Evolutionary conservation across 2,329 filamentous ascomycete genomes (phyloP).

Genomic region (Stachybotrys elegans): DNA sequence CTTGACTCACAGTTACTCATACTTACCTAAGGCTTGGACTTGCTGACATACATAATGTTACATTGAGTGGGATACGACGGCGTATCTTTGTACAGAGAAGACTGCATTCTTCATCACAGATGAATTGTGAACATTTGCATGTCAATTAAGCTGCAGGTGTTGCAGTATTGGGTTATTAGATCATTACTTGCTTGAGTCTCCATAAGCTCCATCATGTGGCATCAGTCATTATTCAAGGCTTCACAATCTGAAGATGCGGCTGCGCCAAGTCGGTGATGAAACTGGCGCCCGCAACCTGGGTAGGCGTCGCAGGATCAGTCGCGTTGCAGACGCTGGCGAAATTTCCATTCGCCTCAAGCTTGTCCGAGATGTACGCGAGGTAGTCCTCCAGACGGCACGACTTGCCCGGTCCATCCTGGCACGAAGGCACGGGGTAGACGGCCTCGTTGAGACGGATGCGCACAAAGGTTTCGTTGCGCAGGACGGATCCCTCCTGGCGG

Average conservation of each 20-base stretch:
- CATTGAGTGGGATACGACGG: too few species aligned
- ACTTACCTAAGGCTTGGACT: too few species aligned
- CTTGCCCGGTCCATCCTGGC: constrained; percentile 49
- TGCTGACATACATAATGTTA: too few species aligned
- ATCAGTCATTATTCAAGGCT: too few species aligned
- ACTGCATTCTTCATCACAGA: too few species aligned
- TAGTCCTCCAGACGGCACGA: constrained; percentile 46
- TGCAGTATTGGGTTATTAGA: too few species aligned
- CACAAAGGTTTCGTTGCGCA: constrained; percentile 37
- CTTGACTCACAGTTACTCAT: too few species aligned
- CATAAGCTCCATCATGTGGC: too few species aligned
- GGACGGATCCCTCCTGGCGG: constrained; percentile 4
- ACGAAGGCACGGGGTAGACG: constrained; percentile 54
- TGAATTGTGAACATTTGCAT: too few species aligned
- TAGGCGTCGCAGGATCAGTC: constrained; percentile 32
- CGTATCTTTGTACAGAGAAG: too few species aligned
- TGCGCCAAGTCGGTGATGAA: constrained; percentile 43
- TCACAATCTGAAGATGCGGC: constrained; percentile 24
- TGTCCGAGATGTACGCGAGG: constrained; percentile 22
- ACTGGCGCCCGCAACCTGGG: constrained; percentile 38
- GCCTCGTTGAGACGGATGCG: constrained; percentile 57
- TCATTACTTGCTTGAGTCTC: too few species aligned
- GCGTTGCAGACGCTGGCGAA: constrained; percentile 45
- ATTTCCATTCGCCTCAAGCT: constrained; percentile 36
- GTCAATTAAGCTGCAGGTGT: too few species aligned